Conservation (phyloP, 495 filamentous ascomycete genomes). For the Mytilinidion resinicola region DNA sequence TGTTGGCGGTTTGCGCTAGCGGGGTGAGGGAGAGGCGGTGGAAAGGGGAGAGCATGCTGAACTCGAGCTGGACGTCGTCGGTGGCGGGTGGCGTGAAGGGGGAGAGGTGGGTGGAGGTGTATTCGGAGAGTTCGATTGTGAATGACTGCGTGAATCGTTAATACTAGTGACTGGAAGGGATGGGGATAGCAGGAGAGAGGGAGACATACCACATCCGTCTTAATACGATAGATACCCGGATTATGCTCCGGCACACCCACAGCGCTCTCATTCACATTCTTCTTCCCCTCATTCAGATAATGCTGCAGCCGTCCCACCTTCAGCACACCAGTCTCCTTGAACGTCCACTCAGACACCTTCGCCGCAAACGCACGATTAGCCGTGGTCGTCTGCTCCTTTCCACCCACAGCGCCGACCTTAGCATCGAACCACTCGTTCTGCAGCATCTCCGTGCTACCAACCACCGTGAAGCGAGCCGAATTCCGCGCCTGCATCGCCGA, state of each 20-base stretch:
- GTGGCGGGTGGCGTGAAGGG: slow-evolving; percentile 63
- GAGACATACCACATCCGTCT: slow-evolving; percentile 85
- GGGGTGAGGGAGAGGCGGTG: slow-evolving; percentile 75
- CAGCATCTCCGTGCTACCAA: slow-evolving; percentile 81
- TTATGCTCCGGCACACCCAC: slow-evolving; percentile 48
- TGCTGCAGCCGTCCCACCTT: slow-evolving; percentile 80
- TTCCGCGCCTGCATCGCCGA: slow-evolving; percentile 86
- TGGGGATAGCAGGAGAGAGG: not conserved
- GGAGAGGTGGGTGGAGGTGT: slow-evolving; percentile 57
- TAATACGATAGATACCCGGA: slow-evolving; percentile 88
- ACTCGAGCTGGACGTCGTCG: slow-evolving; percentile 86
- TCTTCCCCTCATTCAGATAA: slow-evolving; percentile 55
- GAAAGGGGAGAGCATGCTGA: slow-evolving; percentile 97
- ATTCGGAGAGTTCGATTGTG: slow-evolving; percentile 83
- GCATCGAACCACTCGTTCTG: slow-evolving; percentile 86
- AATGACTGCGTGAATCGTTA: slow-evolving; percentile 55
- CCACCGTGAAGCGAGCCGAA: slow-evolving; percentile 80
- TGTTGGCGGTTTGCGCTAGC: slow-evolving; percentile 50
- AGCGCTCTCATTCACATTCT: slow-evolving; percentile 16
- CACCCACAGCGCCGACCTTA: slow-evolving; percentile 47
- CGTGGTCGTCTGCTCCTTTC: slow-evolving; percentile 46
- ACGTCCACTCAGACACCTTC: slow-evolving; percentile 80
- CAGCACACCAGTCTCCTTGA: slow-evolving; percentile 86
- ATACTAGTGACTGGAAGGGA: slow-evolving; percentile 26
- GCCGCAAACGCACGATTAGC: slow-evolving; percentile 81